phyloP scores from a whole-genome alignment of 176 grass and related monocot genomes.

The Aegilops tauschii region DNA sequence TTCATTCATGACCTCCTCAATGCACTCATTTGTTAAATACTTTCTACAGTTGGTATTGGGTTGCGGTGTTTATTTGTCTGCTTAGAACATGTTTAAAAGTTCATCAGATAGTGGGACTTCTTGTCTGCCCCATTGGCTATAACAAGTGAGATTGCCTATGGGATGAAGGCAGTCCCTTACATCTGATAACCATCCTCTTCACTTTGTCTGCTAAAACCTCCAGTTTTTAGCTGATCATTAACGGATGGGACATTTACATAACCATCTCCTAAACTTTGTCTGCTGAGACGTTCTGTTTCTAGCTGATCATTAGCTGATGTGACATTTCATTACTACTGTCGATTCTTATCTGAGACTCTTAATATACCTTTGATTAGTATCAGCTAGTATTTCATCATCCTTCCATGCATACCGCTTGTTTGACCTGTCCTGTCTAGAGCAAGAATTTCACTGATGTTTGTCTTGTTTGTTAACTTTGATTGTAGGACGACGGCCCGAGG shows the following conservation, averaged over 20 bases:
- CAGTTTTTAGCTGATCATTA: conserved; percentile 44
- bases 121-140: conserved; percentile 41
- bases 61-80: not conserved
- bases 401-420: no score
- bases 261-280: conserved; percentile 6
- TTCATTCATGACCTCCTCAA: not conserved
- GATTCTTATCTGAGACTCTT: not conserved
- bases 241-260: conserved; percentile 26
- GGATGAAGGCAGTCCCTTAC: conserved; percentile 39
- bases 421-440: no score
- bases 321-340: not conserved
- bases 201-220: conserved; percentile 46
- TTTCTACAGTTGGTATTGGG: not conserved
- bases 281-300: conserved; percentile 20
- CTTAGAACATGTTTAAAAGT: no score
- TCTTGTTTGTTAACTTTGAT: no score
- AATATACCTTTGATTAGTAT: no score
- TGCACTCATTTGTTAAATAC: conserved; percentile 23
- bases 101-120: not conserved
- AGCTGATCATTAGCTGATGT: conserved; percentile 41
- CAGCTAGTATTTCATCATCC: no score
- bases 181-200: conserved; percentile 22
- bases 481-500: conserved; percentile 31
- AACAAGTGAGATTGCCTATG: conserved; percentile 12
- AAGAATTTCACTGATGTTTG: no score